phyloP scores from a whole-genome alignment of 1,284 basidiomycete species.

The Cutaneotrichosporon cutaneum region DNA sequence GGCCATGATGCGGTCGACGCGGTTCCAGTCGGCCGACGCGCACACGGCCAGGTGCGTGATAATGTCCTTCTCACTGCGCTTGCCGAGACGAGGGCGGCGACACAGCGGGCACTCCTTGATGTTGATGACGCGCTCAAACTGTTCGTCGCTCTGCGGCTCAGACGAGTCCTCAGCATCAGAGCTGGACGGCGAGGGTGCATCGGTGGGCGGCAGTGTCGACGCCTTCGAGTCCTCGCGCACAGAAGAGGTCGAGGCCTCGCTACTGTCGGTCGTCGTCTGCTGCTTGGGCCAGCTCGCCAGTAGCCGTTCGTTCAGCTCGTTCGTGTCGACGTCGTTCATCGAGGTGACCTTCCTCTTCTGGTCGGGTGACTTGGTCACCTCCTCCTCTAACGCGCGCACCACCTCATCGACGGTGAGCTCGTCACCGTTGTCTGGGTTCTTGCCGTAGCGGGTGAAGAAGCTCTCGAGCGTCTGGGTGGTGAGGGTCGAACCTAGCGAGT shows the following conservation, averaged over 20 bases:
- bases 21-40: constrained; percentile 86
- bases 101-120: constrained; percentile 92
- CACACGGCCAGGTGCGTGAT: constrained; percentile 91
- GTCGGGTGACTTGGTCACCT: constrained; percentile 67
- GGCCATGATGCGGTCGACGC: constrained; percentile 82
- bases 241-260: background rate
- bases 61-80: constrained; percentile 88
- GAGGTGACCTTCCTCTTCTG: constrained; percentile 61
- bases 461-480: constrained; percentile 72
- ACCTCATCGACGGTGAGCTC: constrained; percentile 77
- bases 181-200: constrained; percentile 11
- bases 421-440: constrained; percentile 62
- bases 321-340: constrained; percentile 11
- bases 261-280: background rate
- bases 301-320: constrained; percentile 17
- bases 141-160: constrained; percentile 18
- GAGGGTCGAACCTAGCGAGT: constrained; percentile 92
- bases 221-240: constrained; percentile 21
- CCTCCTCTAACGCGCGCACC: constrained; percentile 71
- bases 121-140: constrained; percentile 88
- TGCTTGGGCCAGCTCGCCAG: constrained; percentile 5
- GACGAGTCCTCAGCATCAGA: constrained; percentile 22
- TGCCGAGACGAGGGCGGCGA: constrained; percentile 77
- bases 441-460: constrained; percentile 73
- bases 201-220: constrained; percentile 13